These are phyloP conservation scores for Sinapis alba DNA, from an alignment of 441 rosid genomes.

Conservation along the genomic window DNA sequence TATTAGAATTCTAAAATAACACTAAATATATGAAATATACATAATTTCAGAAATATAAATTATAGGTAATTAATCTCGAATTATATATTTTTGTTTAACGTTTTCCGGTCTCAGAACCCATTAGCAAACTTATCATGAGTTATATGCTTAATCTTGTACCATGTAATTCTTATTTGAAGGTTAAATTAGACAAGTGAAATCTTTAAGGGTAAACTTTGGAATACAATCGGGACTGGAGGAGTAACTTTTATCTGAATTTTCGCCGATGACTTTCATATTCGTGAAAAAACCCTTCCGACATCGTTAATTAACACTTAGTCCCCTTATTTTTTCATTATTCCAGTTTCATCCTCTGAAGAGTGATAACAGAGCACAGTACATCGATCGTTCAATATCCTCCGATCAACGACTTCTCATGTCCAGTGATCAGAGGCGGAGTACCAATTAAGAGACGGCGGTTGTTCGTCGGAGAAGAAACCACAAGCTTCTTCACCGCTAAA, in stretches of 20 bases:
- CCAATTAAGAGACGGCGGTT: slow-evolving; percentile 81
- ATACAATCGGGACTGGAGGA: neutral
- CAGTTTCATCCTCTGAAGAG: slow-evolving; percentile 12
- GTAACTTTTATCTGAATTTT: neutral
- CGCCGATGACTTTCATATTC: neutral
- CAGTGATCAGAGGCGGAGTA: slow-evolving; percentile 64
- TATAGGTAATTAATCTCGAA: neutral
- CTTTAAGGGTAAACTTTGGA: neutral
- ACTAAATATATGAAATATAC: neutral
- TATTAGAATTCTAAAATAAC: no score
- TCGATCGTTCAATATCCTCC: slow-evolving; percentile 4
- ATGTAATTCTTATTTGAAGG: neutral
- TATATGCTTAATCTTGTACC: neutral
- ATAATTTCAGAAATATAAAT: neutral
- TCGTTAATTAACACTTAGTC: neutral
- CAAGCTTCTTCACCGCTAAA: slow-evolving; percentile 82
- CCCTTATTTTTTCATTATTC: slow-evolving; percentile 2
- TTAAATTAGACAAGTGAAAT: neutral
- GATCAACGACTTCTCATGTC: slow-evolving; percentile 40
- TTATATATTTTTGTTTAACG: neutral
- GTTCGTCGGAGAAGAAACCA: slow-evolving; percentile 81
- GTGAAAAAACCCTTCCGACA: neutral
- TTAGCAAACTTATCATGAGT: neutral
- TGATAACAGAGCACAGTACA: neutral
- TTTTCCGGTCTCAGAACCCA: no score